phyloP scores from a whole-genome alignment of 75 land plant species.

The Picea sitchensis region DNA sequence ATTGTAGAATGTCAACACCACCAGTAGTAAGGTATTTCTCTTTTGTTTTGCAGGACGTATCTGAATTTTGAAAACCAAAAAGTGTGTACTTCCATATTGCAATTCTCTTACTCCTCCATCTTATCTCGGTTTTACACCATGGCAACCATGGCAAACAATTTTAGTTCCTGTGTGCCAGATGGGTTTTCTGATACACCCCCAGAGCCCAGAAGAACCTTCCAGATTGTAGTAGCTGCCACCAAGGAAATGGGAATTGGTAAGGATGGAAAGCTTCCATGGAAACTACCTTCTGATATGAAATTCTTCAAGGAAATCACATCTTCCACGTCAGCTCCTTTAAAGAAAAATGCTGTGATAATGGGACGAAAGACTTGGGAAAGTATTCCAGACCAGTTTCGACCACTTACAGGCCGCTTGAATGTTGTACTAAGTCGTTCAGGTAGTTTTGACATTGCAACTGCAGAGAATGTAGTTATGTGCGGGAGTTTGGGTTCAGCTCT shows the following conservation, averaged over 20 bases:
- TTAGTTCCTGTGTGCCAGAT: constrained; percentile 10
- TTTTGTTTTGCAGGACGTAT: too few relatives aligned
- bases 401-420: constrained; percentile 88
- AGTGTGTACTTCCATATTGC: too few relatives aligned
- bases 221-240: constrained; percentile 88
- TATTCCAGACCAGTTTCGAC: constrained; percentile 64
- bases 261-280: constrained; percentile 90
- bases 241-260: constrained; percentile 77
- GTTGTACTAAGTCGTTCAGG: constrained; percentile 81
- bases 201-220: constrained; percentile 48
- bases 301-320: constrained; percentile 80
- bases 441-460: constrained; percentile 30
- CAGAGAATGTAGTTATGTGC: constrained; percentile 62
- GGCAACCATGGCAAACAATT: too few relatives aligned
- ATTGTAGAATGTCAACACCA: too few relatives aligned
- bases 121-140: too few relatives aligned
- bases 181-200: constrained; percentile 18
- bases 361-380: constrained; percentile 94
- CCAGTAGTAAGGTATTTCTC: too few relatives aligned
- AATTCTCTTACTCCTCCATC: too few relatives aligned
- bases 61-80: too few relatives aligned
- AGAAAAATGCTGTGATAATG: constrained; percentile 93
- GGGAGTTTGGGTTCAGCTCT: constrained; percentile 71
- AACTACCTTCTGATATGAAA: constrained; percentile 71
- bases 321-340: constrained; percentile 45